Conservation (phyloP, 768 basidiomycete genomes). For the Amyloporia xantha region DNA sequence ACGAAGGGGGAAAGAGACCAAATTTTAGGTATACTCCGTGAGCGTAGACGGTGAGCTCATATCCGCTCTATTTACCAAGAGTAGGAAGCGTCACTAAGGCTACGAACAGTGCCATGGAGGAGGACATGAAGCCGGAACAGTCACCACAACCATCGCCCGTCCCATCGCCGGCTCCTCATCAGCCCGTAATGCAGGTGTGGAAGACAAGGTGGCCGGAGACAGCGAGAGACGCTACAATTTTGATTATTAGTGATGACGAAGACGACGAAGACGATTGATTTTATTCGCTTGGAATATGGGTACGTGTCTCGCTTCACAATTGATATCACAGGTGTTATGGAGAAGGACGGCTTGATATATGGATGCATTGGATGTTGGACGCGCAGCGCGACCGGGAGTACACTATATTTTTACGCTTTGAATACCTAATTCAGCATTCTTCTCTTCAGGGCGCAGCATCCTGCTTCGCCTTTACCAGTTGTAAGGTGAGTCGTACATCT, state of each 20-base stretch:
- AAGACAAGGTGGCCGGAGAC: conserved; percentile 39
- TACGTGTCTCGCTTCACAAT: background rate
- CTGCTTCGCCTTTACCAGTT: background rate
- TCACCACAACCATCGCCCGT: background rate
- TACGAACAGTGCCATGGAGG: conserved; percentile 21
- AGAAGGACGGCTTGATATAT: too few relatives aligned
- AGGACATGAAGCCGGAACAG: conserved; percentile 17
- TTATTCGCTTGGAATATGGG: background rate
- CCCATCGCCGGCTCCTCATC: background rate
- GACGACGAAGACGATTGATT: conserved; percentile 23
- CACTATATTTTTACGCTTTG: background rate
- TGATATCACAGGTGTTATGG: background rate
- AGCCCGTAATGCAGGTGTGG: conserved; percentile 1
- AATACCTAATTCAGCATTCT: conserved; percentile 1
- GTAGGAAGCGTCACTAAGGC: conserved; percentile 5
- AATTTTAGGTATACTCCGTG: conserved; percentile 39
- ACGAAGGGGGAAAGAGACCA: conserved; percentile 46
- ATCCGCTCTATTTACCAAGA: background rate
- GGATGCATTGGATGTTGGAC: background rate
- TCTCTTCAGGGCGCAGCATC: background rate
- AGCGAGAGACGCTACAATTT: conserved; percentile 32
- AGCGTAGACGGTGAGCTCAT: conserved; percentile 41
- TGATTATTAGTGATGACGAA: conserved; percentile 48
- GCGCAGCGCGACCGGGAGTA: conserved; percentile 1
- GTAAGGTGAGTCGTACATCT: background rate